Evolutionary conservation across 768 basidiomycete genomes (phyloP).

Genomic region (Suillus americanus): DNA sequence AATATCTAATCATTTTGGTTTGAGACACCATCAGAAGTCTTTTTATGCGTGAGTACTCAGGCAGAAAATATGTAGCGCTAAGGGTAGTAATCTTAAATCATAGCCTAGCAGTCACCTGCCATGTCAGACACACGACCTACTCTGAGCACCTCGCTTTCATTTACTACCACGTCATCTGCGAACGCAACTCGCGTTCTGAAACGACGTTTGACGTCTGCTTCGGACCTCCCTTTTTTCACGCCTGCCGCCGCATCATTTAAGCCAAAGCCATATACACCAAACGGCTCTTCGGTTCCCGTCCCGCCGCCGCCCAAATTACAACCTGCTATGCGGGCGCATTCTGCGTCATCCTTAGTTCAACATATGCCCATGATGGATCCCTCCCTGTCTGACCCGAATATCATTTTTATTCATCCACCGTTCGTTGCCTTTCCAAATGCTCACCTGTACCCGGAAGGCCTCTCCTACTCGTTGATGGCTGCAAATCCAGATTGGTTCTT

Average conservation of each 20-base stretch:
- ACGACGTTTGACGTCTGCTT: slow-evolving; percentile 45
- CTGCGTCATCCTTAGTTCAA: slow-evolving; percentile 34
- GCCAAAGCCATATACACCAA: slow-evolving; percentile 61
- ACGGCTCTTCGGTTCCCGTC: slow-evolving; percentile 22
- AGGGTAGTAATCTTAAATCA: background rate
- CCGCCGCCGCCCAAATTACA: slow-evolving; percentile 26
- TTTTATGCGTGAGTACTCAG: slow-evolving; percentile 11
- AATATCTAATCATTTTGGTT: slow-evolving; percentile 5
- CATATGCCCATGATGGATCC: slow-evolving; percentile 67
- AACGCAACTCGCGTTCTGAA: slow-evolving; percentile 38
- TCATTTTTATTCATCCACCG: slow-evolving; percentile 74
- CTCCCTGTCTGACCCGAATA: slow-evolving; percentile 58
- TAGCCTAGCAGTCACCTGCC: slow-evolving; percentile 4
- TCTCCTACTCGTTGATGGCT: slow-evolving; percentile 72
- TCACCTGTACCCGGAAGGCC: slow-evolving; percentile 59
- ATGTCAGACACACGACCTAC: slow-evolving; percentile 22
- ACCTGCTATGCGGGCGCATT: slow-evolving; percentile 28
- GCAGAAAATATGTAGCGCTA: background rate
- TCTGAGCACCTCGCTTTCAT: slow-evolving; percentile 21
- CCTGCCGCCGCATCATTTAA: slow-evolving; percentile 64
- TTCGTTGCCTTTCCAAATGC: slow-evolving; percentile 67
- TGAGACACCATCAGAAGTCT: slow-evolving; percentile 1
- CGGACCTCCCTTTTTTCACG: slow-evolving; percentile 60
- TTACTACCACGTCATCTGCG: slow-evolving; percentile 28
- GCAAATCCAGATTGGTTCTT: slow-evolving; percentile 81